Conservation (phyloP, 345 rosid genomes). For the Atalantia buxifolia region DNA sequence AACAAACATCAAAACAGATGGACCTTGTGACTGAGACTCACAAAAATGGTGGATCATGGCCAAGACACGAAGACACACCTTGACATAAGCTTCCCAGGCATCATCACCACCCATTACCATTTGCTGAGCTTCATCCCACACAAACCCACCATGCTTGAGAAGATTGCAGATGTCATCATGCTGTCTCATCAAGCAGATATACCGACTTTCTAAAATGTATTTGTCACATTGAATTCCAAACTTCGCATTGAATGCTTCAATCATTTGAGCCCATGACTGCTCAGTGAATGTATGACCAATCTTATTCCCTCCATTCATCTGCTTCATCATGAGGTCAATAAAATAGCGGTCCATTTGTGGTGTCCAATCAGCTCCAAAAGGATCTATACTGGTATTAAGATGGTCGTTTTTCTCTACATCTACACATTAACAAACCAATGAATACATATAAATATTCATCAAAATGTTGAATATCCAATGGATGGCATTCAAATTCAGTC, state of each 20-base stretch:
- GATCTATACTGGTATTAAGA: conserved; percentile 17
- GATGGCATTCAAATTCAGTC: background rate
- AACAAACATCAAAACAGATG: background rate
- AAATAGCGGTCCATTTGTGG: conserved; percentile 49
- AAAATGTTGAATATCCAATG: background rate
- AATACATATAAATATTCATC: background rate
- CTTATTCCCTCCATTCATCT: conserved; percentile 39
- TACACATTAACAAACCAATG: conserved; percentile 22
- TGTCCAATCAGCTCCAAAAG: conserved; percentile 51
- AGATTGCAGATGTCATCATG: conserved; percentile 49
- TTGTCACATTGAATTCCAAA: conserved; percentile 49
- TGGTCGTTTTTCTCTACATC: conserved; percentile 37
- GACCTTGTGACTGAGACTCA: background rate
- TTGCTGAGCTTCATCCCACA: conserved; percentile 60
- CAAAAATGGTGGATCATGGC: background rate
- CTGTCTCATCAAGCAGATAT: conserved; percentile 57
- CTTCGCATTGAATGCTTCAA: conserved; percentile 46
- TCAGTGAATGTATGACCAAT: conserved; percentile 45
- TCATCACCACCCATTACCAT: conserved; percentile 47
- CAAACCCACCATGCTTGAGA: conserved; percentile 47
- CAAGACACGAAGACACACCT: conserved; percentile 35
- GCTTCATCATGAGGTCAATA: conserved; percentile 60
- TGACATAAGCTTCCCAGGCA: conserved; percentile 53
- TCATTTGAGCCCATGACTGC: conserved; percentile 59
- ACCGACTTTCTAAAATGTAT: conserved; percentile 50